A percentile compares a stretch with the other conserved stretches of the same genome.
Evolutionary conservation across 2,329 filamentous ascomycete species (phyloP).

Genomic region (Botrytis deweyae): DNA sequence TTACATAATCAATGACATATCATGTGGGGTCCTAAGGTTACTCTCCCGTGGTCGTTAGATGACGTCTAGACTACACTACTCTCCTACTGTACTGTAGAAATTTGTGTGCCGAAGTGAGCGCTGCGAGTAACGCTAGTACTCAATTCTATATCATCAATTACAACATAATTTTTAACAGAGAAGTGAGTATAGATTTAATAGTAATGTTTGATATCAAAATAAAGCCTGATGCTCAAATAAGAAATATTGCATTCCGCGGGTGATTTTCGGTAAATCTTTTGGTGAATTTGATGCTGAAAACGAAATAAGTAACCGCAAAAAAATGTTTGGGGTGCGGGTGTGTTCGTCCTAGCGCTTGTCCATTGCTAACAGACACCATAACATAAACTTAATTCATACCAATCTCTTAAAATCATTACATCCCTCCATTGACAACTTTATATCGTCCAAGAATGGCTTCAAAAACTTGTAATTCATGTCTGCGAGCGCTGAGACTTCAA

Average conservation of each 20-base stretch:
- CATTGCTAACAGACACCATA: not conserved
- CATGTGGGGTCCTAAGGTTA: not conserved
- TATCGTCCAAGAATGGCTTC: conserved; percentile 28
- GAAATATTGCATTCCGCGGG: not conserved
- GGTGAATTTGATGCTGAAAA: not conserved
- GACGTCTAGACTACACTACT: not conserved
- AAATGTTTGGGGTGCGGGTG: not conserved
- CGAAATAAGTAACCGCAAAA: not conserved
- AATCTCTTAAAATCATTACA: not conserved
- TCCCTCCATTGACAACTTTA: not conserved
- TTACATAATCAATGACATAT: not conserved
- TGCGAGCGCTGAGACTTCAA: conserved; percentile 34
- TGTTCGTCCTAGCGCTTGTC: not conserved
- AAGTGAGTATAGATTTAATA: not conserved
- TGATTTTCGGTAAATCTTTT: not conserved
- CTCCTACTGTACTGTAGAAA: not conserved
- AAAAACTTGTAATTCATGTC: conserved; percentile 36
- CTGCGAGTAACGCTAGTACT: not conserved
- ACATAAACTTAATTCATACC: not conserved
- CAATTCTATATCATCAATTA: not conserved
- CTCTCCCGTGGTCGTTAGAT: not conserved
- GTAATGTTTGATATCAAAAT: not conserved
- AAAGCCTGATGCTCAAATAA: not conserved
- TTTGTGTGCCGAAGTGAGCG: not conserved
- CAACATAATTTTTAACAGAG: not conserved